Base-by-base conservation (phyloP, 495 filamentous ascomycete species). In the Podospora bellae-mahoneyi region DNA sequence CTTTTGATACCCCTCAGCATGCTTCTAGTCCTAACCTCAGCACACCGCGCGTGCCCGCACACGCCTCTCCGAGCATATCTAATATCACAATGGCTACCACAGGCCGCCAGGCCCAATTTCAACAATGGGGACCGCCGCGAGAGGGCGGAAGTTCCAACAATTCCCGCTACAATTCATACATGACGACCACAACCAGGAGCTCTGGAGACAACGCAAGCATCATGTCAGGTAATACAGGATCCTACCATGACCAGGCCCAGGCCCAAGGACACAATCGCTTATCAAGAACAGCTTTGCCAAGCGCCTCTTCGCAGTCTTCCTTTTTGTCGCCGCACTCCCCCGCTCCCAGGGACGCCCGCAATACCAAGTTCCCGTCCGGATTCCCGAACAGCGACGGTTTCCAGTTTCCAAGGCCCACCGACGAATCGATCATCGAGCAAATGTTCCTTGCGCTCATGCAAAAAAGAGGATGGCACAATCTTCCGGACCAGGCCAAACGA, bases 401-500 rank as follows among this genome's bases (percentile, higher is more conserved):
- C 73, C 85, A 88, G 68, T 85, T 96, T 27, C 76, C 76, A 54
- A 82, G 81, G 66, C 95, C 95, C 10, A 83, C 87, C 57, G 93
- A 97, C 77, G 94, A 97, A 73, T 85, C 87, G 62, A 78, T 94
- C 6, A 90, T 97, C n/a, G 95, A 99, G 77, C 86, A 91, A 74
- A 90, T 96, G 78, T 99, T 98, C 71, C 81, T 93, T 69, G 90
- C 91, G 39, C 81, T 99, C 71, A 99, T 99, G 96, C 89, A 95
- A 71, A 98, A 99, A 78, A 89, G 95, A 75, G 95, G 94, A 66
- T 98, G 92, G 90, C 93, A 96, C 78, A 93, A 94, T 75, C 84
- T 98, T 64, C 95, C 95, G n/a, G 95, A 98, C 72, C 92, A 96
- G 78, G 96, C 94, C 28, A 87, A 90, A 71, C 84, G 94, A 67